These are phyloP conservation scores for Colletotrichum sp. DNA, from an alignment of 2,329 filamentous ascomycete species.

Conservation along the genomic window DNA sequence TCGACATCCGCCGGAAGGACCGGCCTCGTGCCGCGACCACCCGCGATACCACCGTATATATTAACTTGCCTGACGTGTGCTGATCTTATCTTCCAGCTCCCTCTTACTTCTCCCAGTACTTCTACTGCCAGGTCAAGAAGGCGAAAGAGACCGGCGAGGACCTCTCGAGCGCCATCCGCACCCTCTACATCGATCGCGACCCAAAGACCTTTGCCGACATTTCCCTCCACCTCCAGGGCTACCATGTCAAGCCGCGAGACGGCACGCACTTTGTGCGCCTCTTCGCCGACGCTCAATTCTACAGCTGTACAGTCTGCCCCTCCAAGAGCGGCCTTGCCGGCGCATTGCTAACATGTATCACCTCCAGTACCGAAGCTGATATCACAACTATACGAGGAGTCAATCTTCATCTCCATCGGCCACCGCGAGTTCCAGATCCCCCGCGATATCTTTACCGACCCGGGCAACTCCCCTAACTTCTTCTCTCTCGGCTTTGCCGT, in stretches of 20 bases:
- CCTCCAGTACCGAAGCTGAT: conserved; percentile 80
- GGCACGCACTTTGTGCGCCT: conserved; percentile 88
- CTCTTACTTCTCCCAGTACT: conserved; percentile 96
- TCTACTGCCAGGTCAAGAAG: conserved; percentile 77
- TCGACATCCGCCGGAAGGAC: not conserved
- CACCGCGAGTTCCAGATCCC: conserved; percentile 88
- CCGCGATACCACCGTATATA: not conserved
- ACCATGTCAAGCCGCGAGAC: conserved; percentile 82
- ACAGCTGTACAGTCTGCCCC: conserved; percentile 67
- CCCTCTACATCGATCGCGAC: conserved; percentile 94
- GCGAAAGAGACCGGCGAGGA: conserved; percentile 66
- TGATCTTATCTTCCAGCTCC: conserved; percentile 64
- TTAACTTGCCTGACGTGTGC: not conserved
- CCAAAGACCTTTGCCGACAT: conserved; percentile 90
- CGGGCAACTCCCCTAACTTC: conserved; percentile 94
- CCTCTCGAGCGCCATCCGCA: conserved; percentile 62
- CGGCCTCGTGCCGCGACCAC: not conserved
- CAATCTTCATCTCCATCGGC: conserved; percentile 92
- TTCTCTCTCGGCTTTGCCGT: conserved; percentile 90
- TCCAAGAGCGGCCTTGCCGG: not conserved
- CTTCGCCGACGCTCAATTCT: conserved; percentile 95
- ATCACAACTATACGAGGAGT: conserved; percentile 88
- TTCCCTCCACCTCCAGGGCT: conserved; percentile 88
- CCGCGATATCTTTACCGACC: conserved; percentile 82
- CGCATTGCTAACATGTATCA: not conserved